These are phyloP conservation scores for Pseudevernia furfuracea DNA, from an alignment of 495 filamentous ascomycete genomes.

Conservation along the genomic window DNA sequence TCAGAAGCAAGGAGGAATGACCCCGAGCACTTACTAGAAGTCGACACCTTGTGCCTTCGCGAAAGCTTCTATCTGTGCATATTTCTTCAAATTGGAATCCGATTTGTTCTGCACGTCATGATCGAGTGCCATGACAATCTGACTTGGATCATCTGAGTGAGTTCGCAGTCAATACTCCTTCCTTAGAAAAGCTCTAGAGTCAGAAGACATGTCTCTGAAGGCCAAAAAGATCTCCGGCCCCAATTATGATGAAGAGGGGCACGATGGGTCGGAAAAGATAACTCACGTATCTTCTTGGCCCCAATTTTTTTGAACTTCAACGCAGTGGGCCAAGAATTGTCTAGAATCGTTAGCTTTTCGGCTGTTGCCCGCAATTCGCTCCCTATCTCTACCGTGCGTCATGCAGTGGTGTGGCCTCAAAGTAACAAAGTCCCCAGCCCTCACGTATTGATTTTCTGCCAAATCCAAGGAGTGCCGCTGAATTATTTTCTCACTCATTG, in stretches of 20 bases:
- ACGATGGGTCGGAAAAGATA: too few species aligned
- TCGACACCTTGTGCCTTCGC: constrained; percentile 71
- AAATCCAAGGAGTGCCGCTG: constrained; percentile 68
- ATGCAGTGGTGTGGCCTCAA: constrained; percentile 69
- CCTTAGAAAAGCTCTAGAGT: too few species aligned
- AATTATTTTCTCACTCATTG: constrained; percentile 87
- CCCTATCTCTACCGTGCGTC: constrained; percentile 49
- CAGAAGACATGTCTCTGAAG: too few species aligned
- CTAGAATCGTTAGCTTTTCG: constrained; percentile 26
- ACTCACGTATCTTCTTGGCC: constrained; percentile 64
- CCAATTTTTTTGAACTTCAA: constrained; percentile 84
- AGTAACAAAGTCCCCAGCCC: constrained; percentile 75
- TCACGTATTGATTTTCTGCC: constrained; percentile 60
- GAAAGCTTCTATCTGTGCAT: constrained; percentile 77
- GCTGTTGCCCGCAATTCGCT: too few species aligned
- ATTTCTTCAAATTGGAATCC: constrained; percentile 78
- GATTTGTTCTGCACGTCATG: constrained; percentile 89
- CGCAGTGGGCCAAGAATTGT: constrained; percentile 84
- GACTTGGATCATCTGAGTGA: constrained; percentile 60
- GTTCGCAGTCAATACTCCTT: too few species aligned
- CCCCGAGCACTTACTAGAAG: too few species aligned
- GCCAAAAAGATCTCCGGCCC: too few species aligned
- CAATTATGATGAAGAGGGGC: too few species aligned
- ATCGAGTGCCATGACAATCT: constrained; percentile 85
- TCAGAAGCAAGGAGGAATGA: too few species aligned